These are phyloP conservation scores for Syzygium oleosum DNA, from an alignment of 345 rosid genomes.

Conservation along the genomic window DNA sequence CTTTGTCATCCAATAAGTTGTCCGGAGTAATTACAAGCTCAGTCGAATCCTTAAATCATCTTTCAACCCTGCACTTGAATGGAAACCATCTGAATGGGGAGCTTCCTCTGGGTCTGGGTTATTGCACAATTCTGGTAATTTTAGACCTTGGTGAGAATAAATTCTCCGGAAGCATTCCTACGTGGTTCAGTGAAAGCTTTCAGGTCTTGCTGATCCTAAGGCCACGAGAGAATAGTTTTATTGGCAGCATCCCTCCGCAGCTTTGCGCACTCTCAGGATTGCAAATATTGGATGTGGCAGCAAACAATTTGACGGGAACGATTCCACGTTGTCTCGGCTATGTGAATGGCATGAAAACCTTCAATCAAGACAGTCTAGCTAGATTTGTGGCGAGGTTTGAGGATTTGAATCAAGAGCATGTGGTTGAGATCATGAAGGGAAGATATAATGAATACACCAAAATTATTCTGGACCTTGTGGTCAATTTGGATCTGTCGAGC, in stretches of 20 bases:
- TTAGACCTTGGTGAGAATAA: constrained; percentile 4
- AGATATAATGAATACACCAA: not conserved
- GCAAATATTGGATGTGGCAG: not conserved
- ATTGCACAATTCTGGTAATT: not conserved
- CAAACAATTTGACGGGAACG: not conserved
- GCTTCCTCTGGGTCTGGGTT: not conserved
- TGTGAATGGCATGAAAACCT: not conserved
- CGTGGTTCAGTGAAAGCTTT: constrained; percentile 5
- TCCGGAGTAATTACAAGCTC: not conserved
- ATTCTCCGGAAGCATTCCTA: not conserved
- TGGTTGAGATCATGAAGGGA: constrained; percentile 2
- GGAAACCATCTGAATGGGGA: not conserved
- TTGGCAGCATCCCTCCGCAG: constrained; percentile 10
- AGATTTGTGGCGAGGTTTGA: not conserved
- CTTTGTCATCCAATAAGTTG: not conserved
- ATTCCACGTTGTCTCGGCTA: not conserved
- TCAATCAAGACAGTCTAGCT: not conserved
- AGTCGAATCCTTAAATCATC: not conserved
- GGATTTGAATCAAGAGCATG: not conserved
- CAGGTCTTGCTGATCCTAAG: not conserved
- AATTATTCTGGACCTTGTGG: not conserved
- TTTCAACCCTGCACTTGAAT: not conserved
- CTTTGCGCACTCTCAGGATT: constrained; percentile 3
- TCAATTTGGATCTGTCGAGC: constrained; percentile 9
- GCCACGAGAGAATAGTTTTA: not conserved